Evolutionary conservation across 2,329 filamentous ascomycete genomes (phyloP).

Genomic region (Xylaria sp.): DNA sequence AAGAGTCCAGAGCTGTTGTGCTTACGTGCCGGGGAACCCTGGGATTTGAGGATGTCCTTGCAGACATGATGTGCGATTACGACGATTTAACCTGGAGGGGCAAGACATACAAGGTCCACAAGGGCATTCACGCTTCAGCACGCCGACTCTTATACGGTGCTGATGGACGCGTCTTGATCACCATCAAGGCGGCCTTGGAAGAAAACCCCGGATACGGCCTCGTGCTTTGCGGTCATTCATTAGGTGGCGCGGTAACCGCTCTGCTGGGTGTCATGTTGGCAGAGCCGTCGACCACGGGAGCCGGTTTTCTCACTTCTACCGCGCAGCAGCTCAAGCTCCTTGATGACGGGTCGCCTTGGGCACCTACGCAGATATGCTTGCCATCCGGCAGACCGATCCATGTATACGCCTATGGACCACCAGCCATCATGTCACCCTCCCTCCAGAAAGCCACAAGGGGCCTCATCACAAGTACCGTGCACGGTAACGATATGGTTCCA

Average conservation of each 20-base stretch:
- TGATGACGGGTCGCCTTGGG: slow-evolving; percentile 31
- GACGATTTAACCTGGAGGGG: slow-evolving; percentile 69
- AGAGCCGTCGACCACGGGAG: slow-evolving; percentile 60
- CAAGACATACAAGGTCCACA: slow-evolving; percentile 71
- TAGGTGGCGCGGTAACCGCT: slow-evolving; percentile 72
- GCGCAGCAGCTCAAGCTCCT: slow-evolving; percentile 52
- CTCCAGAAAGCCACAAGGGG: slow-evolving; percentile 73
- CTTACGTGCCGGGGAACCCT: slow-evolving; percentile 75
- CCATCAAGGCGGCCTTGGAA: slow-evolving; percentile 67
- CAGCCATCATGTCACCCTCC: slow-evolving; percentile 72
- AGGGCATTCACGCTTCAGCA: slow-evolving; percentile 75
- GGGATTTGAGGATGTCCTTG: slow-evolving; percentile 75
- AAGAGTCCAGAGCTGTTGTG: slow-evolving; percentile 73
- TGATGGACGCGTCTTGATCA: slow-evolving; percentile 69
- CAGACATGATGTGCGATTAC: slow-evolving; percentile 77
- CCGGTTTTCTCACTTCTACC: slow-evolving; percentile 67
- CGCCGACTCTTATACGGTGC: slow-evolving; percentile 69
- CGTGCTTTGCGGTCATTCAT: slow-evolving; percentile 71
- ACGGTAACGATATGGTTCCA: slow-evolving; percentile 76
- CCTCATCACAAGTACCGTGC: slow-evolving; percentile 75
- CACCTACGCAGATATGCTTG: slow-evolving; percentile 53
- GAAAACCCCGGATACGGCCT: slow-evolving; percentile 73
- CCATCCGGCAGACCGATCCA: slow-evolving; percentile 75
- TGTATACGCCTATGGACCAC: slow-evolving; percentile 79
- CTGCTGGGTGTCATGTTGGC: slow-evolving; percentile 74